A percentile compares a stretch with the other conserved stretches of the same genome.
Evolutionary conservation across 805 yeast species (phyloP).

Genomic region (Torulaspora microellipsoides): DNA sequence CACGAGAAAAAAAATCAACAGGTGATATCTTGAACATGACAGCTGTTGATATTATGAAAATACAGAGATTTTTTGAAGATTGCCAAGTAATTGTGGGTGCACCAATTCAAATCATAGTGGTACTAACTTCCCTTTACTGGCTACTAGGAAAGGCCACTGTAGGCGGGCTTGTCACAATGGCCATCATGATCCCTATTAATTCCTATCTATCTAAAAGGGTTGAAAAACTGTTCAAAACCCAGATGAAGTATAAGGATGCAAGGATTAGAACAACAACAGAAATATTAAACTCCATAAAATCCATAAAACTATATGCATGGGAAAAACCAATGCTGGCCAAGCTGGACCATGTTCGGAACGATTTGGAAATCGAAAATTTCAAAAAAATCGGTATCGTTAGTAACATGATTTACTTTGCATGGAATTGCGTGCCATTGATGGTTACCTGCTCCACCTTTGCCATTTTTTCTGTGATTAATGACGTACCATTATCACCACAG

Average conservation of each 20-base stretch:
- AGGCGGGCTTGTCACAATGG: constrained; percentile 51
- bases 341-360: constrained; percentile 51
- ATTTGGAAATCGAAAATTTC: constrained; percentile 50
- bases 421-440: constrained; percentile 61
- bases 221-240: constrained; percentile 45
- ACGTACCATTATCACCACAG: constrained; percentile 56
- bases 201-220: constrained; percentile 43
- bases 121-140: constrained; percentile 50
- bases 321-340: constrained; percentile 58
- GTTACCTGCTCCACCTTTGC: constrained; percentile 61
- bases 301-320: constrained; percentile 67
- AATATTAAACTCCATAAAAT: constrained; percentile 53
- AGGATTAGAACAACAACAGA: constrained; percentile 59
- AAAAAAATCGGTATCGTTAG: constrained; percentile 45
- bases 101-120: constrained; percentile 52
- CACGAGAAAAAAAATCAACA: constrained; percentile 54
- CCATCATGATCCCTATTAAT: constrained; percentile 56
- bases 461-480: constrained; percentile 44
- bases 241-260: constrained; percentile 58
- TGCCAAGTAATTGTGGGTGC: constrained; percentile 54
- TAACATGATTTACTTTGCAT: constrained; percentile 48
- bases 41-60: constrained; percentile 67
- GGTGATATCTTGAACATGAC: constrained; percentile 79
- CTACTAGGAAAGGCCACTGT: constrained; percentile 56
- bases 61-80: constrained; percentile 55